Evolutionary conservation across 129 eudicot genomes (phyloP), one percentile per base, ranked within the genome.

Genomic region (Pseudognaphalium luteoalbum): DNA sequence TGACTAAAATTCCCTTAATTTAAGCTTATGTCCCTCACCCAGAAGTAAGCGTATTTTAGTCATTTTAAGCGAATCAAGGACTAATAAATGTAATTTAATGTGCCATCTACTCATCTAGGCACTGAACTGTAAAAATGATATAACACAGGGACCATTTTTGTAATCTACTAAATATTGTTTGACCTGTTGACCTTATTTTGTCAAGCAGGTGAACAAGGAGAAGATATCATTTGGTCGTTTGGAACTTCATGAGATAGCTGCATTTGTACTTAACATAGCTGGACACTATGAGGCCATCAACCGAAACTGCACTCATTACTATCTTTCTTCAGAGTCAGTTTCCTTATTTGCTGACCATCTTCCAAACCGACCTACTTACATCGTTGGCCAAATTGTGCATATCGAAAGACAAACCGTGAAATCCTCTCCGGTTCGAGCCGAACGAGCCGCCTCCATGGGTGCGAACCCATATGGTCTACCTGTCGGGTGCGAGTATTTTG

Each of bases 181-280:
- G 35, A 61, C 67, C 35, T 22, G 6, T 61, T 66, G 28, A 35
- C 54, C 39, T 39, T 30, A 28, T 57, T 25, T 35, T 63, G 0
- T 42, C 3, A 41, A 34, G 58, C 85, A 94, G 99, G 96, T 88
- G 50, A 94, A 91, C 87, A 94, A 91, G 76, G 99, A 94, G 84
- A 91, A 86, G 80, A 91, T 94, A 76, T 91, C 97, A 17, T 89
- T 91, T 64, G 84, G 92, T 67, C 91, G 88, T 34, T 83, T 94
- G 63, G 99, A 87, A 75, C 93, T 94, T 73, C 97, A 91, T 14
- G 97, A 94, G 81, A 85, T 91, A 8, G 99, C 96, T 8, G 99
- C 97, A 73, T 94, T 94, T 76, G 85, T 94, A 29, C 96, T 79
- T 68, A 94, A 87, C 78, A 65, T 86, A 6, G 67, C 86, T 1